phyloP scores from a whole-genome alignment of 2,329 filamentous ascomycete genomes.

The Rhytidhysteron rufulum region DNA sequence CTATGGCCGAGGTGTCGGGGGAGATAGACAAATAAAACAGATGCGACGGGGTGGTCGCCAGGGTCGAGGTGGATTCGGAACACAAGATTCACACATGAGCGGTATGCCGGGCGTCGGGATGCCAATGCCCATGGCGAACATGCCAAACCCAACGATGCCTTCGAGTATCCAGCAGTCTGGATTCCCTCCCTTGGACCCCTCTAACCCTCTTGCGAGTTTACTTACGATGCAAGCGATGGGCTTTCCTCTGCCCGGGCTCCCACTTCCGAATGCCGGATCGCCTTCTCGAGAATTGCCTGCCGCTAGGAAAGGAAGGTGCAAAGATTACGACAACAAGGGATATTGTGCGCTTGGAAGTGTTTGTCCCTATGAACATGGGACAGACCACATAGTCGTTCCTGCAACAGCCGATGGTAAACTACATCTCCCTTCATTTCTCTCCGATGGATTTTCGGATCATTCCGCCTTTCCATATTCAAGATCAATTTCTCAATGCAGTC shows the following conservation, averaged over 20 bases:
- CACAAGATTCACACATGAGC: conserved; percentile 7
- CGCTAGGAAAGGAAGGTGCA: conserved; percentile 51
- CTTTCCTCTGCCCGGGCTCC: conserved; percentile 41
- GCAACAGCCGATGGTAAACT: conserved; percentile 10
- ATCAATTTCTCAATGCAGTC: too few relatives aligned
- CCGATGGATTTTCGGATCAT: too few relatives aligned
- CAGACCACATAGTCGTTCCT: conserved; percentile 46
- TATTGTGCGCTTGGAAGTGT: conserved; percentile 65
- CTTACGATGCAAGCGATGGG: conserved; percentile 57
- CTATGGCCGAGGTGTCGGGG: conserved; percentile 24
- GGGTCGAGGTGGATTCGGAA: conserved; percentile 38
- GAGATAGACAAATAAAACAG: conserved; percentile 56
- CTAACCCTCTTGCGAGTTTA: conserved; percentile 59
- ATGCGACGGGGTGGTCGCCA: conserved; percentile 43
- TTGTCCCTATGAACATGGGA: conserved; percentile 67
- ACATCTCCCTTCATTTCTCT: conserved; percentile 4
- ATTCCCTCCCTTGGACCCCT: conserved; percentile 55
- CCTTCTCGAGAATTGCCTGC: conserved; percentile 5
- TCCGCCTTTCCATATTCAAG: too few relatives aligned
- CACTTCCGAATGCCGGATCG: conserved; percentile 29
- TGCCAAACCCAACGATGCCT: conserved; percentile 30
- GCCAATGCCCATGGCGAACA: conserved; percentile 32
- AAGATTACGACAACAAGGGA: conserved; percentile 69
- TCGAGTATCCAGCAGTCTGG: conserved; percentile 36
- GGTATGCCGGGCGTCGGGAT: conserved; percentile 6